These are phyloP conservation scores for Blastosporella zonata DNA, from an alignment of 1,284 basidiomycete genomes.

Conservation along the genomic window DNA sequence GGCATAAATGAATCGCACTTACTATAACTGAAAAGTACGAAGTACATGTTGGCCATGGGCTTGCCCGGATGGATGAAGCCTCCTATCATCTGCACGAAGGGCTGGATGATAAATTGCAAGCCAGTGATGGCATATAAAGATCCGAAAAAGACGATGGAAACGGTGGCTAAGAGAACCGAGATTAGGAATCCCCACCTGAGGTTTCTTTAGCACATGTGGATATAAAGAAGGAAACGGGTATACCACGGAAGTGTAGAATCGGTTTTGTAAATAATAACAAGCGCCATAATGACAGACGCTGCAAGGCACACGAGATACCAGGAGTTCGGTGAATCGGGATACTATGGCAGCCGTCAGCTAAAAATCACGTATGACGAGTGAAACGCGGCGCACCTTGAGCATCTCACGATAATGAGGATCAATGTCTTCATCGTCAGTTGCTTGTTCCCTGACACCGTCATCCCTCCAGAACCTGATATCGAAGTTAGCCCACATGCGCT, in stretches of 20 bases:
- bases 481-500: constrained; percentile 30
- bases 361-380: background rate
- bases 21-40: constrained; percentile 54
- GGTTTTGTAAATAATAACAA: constrained; percentile 47
- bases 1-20: constrained; percentile 7
- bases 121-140: constrained; percentile 54
- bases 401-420: constrained; percentile 57
- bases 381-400: constrained; percentile 36
- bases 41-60: constrained; percentile 59
- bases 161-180: constrained; percentile 35
- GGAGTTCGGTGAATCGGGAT: constrained; percentile 44
- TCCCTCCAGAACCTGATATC: constrained; percentile 45
- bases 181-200: constrained; percentile 43
- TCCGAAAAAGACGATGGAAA: constrained; percentile 47
- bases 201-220: background rate
- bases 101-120: constrained; percentile 44
- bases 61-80: constrained; percentile 60
- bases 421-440: constrained; percentile 27
- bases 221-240: constrained; percentile 1
- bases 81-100: constrained; percentile 57
- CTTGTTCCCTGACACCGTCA: constrained; percentile 33
- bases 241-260: constrained; percentile 50
- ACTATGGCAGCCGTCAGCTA: constrained; percentile 29
- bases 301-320: constrained; percentile 43
- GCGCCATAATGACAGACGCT: constrained; percentile 36